Evolutionary conservation across 148 eudicot genomes (phyloP), one percentile per base, ranked within the genome.

Genomic region (Rhododendron molle): DNA sequence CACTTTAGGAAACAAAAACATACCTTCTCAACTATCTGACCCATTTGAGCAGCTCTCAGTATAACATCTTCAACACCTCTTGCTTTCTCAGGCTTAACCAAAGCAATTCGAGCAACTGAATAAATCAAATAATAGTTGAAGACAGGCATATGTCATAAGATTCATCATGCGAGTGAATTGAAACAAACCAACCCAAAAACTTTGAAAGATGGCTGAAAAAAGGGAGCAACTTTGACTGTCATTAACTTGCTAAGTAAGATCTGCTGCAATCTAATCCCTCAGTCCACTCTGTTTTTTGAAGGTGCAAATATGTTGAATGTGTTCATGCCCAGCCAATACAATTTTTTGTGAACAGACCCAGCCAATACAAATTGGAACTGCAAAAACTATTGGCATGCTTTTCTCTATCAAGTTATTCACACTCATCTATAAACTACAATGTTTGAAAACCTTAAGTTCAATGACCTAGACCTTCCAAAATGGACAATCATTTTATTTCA

Each of bases 1-100:
- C 10, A 20, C n/a, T 46, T 58, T 20, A 5, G 20, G 18, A 56
- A 18, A 16, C 7, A 5, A 56, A 9, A 54, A 34, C 34, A 65
- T 71, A 95, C 99, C 96, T 95, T 97, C 85, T 97, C 99, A 46
- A 85, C 94, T 73, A 97, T 94, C 85, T 97, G 98, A 89, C 99
- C 99, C 90, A 86, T 90, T 90, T 94, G 99, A 80, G 98, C 99
- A 85, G 99, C 94, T 90, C 99, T 90, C 32, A 97, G 78, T 82
- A 97, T 77, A 81, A 97, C 96, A 91, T 95, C 99, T 90, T 97
- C 99, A 85, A 97, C 99, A 86, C 98, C 98, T 86, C 94, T 92
- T 62, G 99, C 99, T 88, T 97, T 97, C 83, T 97, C 99, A 77
- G 98, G 98, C 93, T 97, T 97, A 85, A 97, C 99, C 87, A 97